Evolutionary conservation across 2,329 filamentous ascomycete species (phyloP).

Genomic region (Pestalotiopsis sp.): DNA sequence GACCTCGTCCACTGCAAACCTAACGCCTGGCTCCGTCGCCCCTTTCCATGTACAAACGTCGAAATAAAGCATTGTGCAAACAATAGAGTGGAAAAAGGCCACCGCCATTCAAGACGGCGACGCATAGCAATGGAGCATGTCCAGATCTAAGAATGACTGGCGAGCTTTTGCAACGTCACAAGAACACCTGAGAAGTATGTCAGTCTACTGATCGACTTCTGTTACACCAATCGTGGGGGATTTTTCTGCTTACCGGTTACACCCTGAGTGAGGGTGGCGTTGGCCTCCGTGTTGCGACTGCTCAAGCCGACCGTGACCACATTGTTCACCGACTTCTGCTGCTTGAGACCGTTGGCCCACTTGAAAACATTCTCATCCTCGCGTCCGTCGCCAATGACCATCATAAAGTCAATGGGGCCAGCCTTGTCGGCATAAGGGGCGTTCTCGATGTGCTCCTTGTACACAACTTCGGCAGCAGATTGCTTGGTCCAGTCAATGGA

Average conservation of each 20-base stretch:
- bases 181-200: constrained; percentile 44
- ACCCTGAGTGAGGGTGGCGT: constrained; percentile 83
- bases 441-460: constrained; percentile 56
- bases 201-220: constrained; percentile 16
- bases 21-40: neutral
- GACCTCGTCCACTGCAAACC: neutral
- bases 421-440: constrained; percentile 30
- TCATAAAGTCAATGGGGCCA: constrained; percentile 75
- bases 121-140: neutral
- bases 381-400: constrained; percentile 87
- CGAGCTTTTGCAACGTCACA: constrained; percentile 55
- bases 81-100: neutral
- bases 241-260: constrained; percentile 73
- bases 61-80: neutral
- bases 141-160: constrained; percentile 36
- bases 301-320: constrained; percentile 88
- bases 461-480: constrained; percentile 77
- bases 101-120: neutral
- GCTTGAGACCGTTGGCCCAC: constrained; percentile 82
- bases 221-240: constrained; percentile 10
- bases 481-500: constrained; percentile 86
- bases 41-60: neutral
- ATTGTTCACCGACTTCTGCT: constrained; percentile 61
- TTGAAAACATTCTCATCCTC: constrained; percentile 94
- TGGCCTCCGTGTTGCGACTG: constrained; percentile 85